phyloP scores from a whole-genome alignment of 2,329 filamentous ascomycete species.

The Aspergillus unguis region DNA sequence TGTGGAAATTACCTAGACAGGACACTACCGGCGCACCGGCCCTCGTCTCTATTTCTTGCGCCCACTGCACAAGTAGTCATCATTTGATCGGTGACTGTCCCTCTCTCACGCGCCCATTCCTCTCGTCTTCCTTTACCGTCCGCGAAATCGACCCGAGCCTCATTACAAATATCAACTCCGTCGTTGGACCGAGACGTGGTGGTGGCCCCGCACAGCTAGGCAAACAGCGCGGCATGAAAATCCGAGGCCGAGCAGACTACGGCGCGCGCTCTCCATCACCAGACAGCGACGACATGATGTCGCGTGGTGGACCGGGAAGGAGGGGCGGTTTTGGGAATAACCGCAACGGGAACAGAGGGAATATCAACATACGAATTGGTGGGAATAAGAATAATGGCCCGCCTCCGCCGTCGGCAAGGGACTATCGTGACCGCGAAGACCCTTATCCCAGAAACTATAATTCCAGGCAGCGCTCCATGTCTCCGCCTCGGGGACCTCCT shows the following conservation, averaged over 20 bases:
- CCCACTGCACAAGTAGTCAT: slow-evolving; percentile 41
- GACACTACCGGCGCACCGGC: slow-evolving; percentile 27
- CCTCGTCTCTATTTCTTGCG: slow-evolving; percentile 44
- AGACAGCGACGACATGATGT: slow-evolving; percentile 36
- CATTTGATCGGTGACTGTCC: slow-evolving; percentile 48
- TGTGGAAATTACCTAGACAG: slow-evolving; percentile 51
- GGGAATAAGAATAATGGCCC: slow-evolving; percentile 25
- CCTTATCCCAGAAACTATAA: slow-evolving; percentile 18
- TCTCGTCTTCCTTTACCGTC: slow-evolving; percentile 40
- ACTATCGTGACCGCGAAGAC: slow-evolving; percentile 30
- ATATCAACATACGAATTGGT: slow-evolving; percentile 40
- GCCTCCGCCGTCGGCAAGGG: slow-evolving; percentile 11
- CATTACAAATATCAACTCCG: slow-evolving; percentile 40
- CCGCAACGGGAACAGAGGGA: slow-evolving; percentile 27
- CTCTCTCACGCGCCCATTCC: slow-evolving; percentile 24
- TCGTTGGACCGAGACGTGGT: slow-evolving; percentile 14
- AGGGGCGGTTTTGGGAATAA: slow-evolving; percentile 25
- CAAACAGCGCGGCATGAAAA: slow-evolving; percentile 30
- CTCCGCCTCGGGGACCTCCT: slow-evolving; percentile 16
- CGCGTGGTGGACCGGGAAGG: slow-evolving; percentile 23
- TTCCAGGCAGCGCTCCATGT: slow-evolving; percentile 31
- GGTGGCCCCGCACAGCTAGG: slow-evolving; percentile 15
- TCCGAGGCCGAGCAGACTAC: slow-evolving; percentile 35
- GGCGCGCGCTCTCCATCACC: slow-evolving; percentile 24
- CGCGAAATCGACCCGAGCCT: slow-evolving; percentile 34